These are phyloP conservation scores for Aspergillus pseudoglaucus DNA, from an alignment of 2,329 filamentous ascomycete species.

Conservation along the genomic window DNA sequence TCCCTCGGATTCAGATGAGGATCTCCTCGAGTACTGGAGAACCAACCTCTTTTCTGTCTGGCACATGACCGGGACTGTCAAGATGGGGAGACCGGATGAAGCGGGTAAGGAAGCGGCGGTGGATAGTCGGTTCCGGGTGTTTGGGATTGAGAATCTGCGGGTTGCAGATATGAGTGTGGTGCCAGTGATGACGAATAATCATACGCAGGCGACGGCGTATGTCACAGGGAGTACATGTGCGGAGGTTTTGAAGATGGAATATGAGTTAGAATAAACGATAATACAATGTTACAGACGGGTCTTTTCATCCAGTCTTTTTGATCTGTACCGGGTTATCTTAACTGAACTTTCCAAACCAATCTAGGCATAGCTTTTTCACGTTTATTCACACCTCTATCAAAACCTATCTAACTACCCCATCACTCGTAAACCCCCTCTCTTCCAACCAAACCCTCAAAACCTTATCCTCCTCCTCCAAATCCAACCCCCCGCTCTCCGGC, in stretches of 20 bases:
- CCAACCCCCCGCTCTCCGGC: constrained; percentile 22
- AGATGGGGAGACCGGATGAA: constrained; percentile 45
- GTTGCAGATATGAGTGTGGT: constrained; percentile 41
- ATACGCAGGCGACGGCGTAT: constrained; percentile 51
- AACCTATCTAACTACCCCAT: neutral
- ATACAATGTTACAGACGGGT: neutral
- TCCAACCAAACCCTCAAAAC: constrained; percentile 16
- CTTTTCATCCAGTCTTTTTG: too few species aligned
- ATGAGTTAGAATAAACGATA: constrained; percentile 25
- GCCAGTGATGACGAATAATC: constrained; percentile 40
- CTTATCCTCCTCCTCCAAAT: constrained; percentile 24
- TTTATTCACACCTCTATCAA: neutral
- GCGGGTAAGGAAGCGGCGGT: constrained; percentile 42
- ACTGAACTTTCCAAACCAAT: too few species aligned
- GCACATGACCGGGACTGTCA: constrained; percentile 53
- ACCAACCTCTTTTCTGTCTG: constrained; percentile 43
- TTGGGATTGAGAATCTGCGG: constrained; percentile 33
- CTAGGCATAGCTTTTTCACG: neutral
- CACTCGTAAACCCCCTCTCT: constrained; percentile 14
- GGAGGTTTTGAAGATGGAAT: constrained; percentile 45
- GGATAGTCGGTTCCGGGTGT: constrained; percentile 37
- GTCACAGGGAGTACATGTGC: constrained; percentile 47
- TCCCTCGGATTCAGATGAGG: constrained; percentile 46
- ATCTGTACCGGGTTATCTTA: too few species aligned
- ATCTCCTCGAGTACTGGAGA: constrained; percentile 45